These are phyloP conservation scores for Xylaria longipes DNA, from an alignment of 495 filamentous ascomycete species.

Conservation along the genomic window DNA sequence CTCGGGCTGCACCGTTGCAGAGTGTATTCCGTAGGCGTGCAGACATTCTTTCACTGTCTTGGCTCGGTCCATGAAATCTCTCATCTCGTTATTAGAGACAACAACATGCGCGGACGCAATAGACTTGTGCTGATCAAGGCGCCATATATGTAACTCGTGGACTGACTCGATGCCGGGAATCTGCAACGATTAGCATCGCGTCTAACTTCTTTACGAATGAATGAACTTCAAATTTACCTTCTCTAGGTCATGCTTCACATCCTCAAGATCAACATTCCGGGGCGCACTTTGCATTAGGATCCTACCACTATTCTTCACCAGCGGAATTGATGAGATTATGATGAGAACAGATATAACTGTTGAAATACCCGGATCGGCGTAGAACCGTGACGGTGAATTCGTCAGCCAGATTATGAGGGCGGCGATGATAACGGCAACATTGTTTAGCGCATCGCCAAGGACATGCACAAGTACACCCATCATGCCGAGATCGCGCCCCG, in stretches of 20 bases:
- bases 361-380: constrained; percentile 85
- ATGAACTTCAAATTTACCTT: constrained; percentile 41
- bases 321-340: constrained; percentile 80
- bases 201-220: neutral
- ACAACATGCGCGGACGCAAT: constrained; percentile 88
- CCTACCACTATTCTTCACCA: constrained; percentile 85
- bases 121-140: constrained; percentile 85
- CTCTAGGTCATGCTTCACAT: constrained; percentile 88
- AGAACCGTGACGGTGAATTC: constrained; percentile 56
- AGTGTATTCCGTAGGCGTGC: constrained; percentile 93
- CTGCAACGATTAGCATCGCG: constrained; percentile 30
- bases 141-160: constrained; percentile 95
- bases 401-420: constrained; percentile 86
- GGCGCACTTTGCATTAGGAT: constrained; percentile 92
- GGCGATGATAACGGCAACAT: constrained; percentile 87
- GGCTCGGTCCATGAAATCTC: constrained; percentile 81
- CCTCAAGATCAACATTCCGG: constrained; percentile 73
- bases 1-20: constrained; percentile 90
- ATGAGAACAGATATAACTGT: constrained; percentile 89
- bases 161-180: constrained; percentile 81
- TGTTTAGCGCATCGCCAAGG: constrained; percentile 89
- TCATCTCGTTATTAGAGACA: constrained; percentile 63
- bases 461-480: constrained; percentile 90
- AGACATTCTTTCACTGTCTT: constrained; percentile 78
- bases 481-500: constrained; percentile 80